Evolutionary conservation across 768 basidiomycete genomes (phyloP), one percentile per base, ranked within the genome.

Genomic region (Imleria badia): DNA sequence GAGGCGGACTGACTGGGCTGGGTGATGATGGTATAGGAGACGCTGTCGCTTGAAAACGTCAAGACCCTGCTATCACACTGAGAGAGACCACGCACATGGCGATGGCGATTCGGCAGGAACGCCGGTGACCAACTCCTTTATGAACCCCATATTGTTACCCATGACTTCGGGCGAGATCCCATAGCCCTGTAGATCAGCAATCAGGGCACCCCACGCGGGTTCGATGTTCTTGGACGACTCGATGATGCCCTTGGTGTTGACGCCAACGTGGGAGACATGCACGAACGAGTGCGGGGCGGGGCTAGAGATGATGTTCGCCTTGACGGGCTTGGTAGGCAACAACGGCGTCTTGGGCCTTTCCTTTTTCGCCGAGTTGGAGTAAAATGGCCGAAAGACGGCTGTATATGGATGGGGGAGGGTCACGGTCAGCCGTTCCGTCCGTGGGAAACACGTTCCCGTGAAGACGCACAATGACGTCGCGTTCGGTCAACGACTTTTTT

Each of bases 231-330:
- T 77, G 43, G 79, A 80, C 10, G 79, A 75, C 69, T 84, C 82
- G 58, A 83, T 75, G 50, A 71, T 67, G 5, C 81, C 82, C 9
- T 76, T 72, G 50, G 70, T 72, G 60, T 77, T 78, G 45, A 85
- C 69, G 9, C 85, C 85, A 47, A 87, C 78, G 65, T 88, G 87
- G 20, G 81, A 78, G 50, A 86, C 75, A 61, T 89, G 86, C 52
- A 80, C 78, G 66, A 87, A 88, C 20, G 86, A 82, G 52, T 82
- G 76, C 5, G 81, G 77, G 0, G 78, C 69, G 0, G 86, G 86
- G 17, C 76, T 65, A 14, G 86, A 86, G 58, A 88, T 82, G 72
- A 81, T 72, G 52, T 58, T 58, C 20, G 64, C 23, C 57, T 59
- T 66, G 57, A 70, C 45, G 59, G 70, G 56, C 57, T 67, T 63